phyloP scores from a whole-genome alignment of 73 alveolate species.

The Blepharisma japonicum region DNA sequence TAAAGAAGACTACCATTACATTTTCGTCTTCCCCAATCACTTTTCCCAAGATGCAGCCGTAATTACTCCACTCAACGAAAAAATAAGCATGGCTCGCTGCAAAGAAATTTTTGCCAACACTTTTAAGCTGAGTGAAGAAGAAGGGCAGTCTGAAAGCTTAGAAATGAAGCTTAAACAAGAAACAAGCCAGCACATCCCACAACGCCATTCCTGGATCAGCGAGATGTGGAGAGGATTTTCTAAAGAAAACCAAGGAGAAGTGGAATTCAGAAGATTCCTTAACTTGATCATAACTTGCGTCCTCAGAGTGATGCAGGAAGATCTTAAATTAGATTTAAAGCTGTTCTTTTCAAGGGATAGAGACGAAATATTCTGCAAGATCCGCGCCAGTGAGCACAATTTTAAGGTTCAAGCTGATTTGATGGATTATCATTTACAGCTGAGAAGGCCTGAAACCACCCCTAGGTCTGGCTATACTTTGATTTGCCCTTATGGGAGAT shows the following conservation, averaged over 20 bases:
- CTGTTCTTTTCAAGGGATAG: neutral
- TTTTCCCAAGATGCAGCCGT: neutral
- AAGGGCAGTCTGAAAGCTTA: neutral
- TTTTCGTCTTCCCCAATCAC: slow-evolving; percentile 13
- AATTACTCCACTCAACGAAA: neutral
- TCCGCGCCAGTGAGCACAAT: slow-evolving; percentile 9
- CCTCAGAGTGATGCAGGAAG: neutral
- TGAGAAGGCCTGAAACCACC: neutral
- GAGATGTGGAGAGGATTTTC: too few relatives aligned
- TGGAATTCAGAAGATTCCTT: neutral
- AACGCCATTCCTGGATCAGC: too few relatives aligned
- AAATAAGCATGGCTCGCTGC: neutral
- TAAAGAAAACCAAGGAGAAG: neutral
- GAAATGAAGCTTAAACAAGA: too few relatives aligned
- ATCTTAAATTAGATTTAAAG: neutral
- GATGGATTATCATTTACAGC: neutral
- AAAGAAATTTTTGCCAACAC: neutral
- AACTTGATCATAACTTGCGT: neutral
- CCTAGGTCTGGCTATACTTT: neutral
- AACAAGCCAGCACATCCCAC: too few relatives aligned
- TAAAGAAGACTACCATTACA: neutral
- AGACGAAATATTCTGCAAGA: slow-evolving; percentile 12
- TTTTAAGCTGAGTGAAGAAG: neutral
- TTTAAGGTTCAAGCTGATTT: slow-evolving; percentile 20
- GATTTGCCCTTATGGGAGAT: slow-evolving; percentile 8